Evolutionary conservation across 257 asterid species (phyloP).

Genomic region (Striga asiatica): DNA sequence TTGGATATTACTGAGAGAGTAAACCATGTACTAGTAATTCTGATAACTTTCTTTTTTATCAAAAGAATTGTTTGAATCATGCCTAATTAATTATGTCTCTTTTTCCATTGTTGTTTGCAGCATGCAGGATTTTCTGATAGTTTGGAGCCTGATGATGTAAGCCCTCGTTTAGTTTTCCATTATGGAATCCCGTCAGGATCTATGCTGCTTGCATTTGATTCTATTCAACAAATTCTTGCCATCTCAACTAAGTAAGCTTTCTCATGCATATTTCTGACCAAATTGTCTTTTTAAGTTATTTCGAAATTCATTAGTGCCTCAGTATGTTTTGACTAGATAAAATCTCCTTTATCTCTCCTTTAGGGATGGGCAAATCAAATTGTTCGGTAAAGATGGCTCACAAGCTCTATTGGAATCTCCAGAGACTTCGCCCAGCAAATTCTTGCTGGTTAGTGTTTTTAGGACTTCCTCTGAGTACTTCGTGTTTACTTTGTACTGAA

Average conservation of each 20-base stretch:
- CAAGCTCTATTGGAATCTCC: conserved; percentile 67
- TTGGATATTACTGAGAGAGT: too few relatives aligned
- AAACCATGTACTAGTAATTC: background rate
- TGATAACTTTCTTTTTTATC: background rate
- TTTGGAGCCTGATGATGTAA: conserved; percentile 54
- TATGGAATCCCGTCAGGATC: conserved; percentile 82
- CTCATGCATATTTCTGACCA: background rate
- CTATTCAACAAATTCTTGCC: conserved; percentile 68
- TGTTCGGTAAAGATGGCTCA: conserved; percentile 67
- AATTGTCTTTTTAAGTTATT: background rate
- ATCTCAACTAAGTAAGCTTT: conserved; percentile 57
- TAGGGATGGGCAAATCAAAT: conserved; percentile 85
- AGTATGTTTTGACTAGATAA: conserved; percentile 3
- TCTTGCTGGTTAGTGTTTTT: conserved; percentile 44
- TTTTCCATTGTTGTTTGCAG: conserved; percentile 33
- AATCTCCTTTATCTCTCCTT: conserved; percentile 1
- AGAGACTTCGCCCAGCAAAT: conserved; percentile 47
- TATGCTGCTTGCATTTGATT: conserved; percentile 34
- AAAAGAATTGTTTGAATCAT: background rate
- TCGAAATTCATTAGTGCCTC: background rate
- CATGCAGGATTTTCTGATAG: conserved; percentile 50
- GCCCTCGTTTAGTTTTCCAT: conserved; percentile 65
- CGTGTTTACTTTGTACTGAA: background rate
- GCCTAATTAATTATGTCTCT: background rate
- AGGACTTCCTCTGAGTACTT: background rate